Evolutionary conservation across 176 grass and related monocot genomes (phyloP).

Genomic region (Bromus sterilis): DNA sequence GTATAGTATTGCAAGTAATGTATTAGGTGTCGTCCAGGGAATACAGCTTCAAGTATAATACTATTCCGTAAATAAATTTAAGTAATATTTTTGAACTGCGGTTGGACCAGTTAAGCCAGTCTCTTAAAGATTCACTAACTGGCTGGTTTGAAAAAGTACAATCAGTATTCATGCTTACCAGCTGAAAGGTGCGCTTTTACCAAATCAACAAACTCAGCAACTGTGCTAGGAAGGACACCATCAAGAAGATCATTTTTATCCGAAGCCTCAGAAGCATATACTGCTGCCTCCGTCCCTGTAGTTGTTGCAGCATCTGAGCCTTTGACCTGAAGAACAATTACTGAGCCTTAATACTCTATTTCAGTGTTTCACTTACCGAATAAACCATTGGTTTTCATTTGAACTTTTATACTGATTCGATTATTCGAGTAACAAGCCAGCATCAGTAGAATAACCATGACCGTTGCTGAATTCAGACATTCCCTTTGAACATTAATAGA

Average conservation of each 20-base stretch:
- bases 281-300: constrained; percentile 86
- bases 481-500: background rate
- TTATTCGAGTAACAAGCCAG: background rate
- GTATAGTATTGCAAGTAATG: background rate
- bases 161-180: constrained; percentile 42
- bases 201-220: constrained; percentile 72
- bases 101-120: background rate
- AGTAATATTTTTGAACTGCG: background rate
- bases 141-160: background rate
- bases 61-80: background rate
- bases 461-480: background rate
- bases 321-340: constrained; percentile 58
- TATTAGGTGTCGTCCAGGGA: background rate
- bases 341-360: background rate
- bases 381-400: background rate
- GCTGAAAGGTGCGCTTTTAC: constrained; percentile 94
- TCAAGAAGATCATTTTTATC: constrained; percentile 92
- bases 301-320: constrained; percentile 79
- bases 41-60: background rate
- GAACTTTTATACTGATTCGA: background rate
- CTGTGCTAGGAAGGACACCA: constrained; percentile 66
- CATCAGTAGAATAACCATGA: background rate
- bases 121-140: background rate
- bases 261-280: constrained; percentile 98
- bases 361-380: background rate